A percentile compares a stretch with the other conserved stretches of the same genome.
Conservation (phyloP, 805 yeast species). For the Hemisphaericaspora nanyangensis region DNA sequence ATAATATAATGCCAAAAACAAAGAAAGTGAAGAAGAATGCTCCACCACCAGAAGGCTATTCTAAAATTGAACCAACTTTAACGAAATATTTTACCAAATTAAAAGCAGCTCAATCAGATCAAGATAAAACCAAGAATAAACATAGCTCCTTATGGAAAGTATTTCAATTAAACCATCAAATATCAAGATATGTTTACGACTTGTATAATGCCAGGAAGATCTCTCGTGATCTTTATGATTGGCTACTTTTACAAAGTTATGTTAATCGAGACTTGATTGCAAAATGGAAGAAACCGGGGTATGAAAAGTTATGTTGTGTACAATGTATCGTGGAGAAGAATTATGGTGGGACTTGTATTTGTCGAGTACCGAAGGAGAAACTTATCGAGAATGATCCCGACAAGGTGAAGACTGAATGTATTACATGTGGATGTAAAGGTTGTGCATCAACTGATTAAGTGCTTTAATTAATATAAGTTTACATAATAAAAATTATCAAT, state of each 20-base stretch:
- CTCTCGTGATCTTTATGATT: constrained; percentile 63
- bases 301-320: constrained; percentile 81
- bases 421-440: constrained; percentile 83
- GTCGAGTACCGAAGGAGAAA: constrained; percentile 73
- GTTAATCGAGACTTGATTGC: constrained; percentile 73
- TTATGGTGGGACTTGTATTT: constrained; percentile 71
- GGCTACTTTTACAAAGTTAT: constrained; percentile 63
- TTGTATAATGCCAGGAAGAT: constrained; percentile 69
- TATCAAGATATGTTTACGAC: constrained; percentile 71
- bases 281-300: constrained; percentile 79
- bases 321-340: constrained; percentile 71
- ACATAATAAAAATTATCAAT: constrained; percentile 4
- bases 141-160: constrained; percentile 68
- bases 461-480: neutral
- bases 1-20: constrained; percentile 48
- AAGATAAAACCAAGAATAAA: constrained; percentile 43
- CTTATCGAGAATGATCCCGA: constrained; percentile 29
- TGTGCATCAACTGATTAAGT: constrained; percentile 70
- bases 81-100: constrained; percentile 54
- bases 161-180: constrained; percentile 65
- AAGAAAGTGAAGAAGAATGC: constrained; percentile 38
- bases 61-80: constrained; percentile 63
- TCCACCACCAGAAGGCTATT: constrained; percentile 71
- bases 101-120: constrained; percentile 41
- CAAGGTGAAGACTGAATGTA: constrained; percentile 45